phyloP scores from a whole-genome alignment of 345 rosid species.

The Ailanthus altissimus region DNA sequence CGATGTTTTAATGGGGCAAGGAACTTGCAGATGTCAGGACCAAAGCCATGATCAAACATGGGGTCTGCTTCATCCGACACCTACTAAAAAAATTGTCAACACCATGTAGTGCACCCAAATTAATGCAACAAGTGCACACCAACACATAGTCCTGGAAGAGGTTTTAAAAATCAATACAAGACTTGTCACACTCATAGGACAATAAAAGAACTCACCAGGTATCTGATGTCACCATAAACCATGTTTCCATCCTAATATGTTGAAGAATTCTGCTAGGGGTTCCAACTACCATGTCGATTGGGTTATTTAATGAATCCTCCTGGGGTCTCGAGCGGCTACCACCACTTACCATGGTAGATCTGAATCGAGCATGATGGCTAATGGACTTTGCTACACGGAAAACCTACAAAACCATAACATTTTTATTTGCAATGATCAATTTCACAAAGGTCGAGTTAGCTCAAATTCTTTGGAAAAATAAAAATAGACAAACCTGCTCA shows the following conservation, averaged over 20 bases:
- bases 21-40: constrained; percentile 92
- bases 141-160: background rate
- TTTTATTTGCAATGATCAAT: constrained; percentile 2
- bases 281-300: constrained; percentile 92
- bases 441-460: background rate
- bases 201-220: constrained; percentile 47
- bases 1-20: constrained; percentile 81
- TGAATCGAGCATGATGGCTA: constrained; percentile 89
- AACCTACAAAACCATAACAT: constrained; percentile 48
- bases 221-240: constrained; percentile 91
- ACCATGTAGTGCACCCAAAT: constrained; percentile 23
- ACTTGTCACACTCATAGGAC: background rate
- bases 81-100: constrained; percentile 41
- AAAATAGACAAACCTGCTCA: constrained; percentile 67
- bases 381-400: constrained; percentile 88
- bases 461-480: background rate
- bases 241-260: constrained; percentile 88
- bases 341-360: constrained; percentile 90
- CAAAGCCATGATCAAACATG: constrained; percentile 97
- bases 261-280: constrained; percentile 98
- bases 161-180: background rate
- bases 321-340: constrained; percentile 88
- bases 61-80: constrained; percentile 99
- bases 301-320: constrained; percentile 76
- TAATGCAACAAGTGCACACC: background rate